These are phyloP conservation scores for Candida vartiovaarae DNA, from an alignment of 805 yeast species.

Conservation along the genomic window DNA sequence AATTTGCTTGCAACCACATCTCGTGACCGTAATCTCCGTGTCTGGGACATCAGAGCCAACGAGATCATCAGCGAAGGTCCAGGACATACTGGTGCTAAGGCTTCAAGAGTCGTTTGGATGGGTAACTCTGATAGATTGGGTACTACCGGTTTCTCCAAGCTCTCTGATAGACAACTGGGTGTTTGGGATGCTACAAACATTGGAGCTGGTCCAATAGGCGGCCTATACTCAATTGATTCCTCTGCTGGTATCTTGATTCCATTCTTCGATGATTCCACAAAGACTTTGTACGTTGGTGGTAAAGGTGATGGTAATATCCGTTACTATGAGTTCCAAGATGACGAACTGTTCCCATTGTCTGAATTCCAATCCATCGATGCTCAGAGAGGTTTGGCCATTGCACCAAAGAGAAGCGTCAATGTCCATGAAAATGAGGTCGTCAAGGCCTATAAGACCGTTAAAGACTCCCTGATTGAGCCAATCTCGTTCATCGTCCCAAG, in stretches of 20 bases:
- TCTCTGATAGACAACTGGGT: constrained; percentile 92
- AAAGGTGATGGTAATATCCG: constrained; percentile 98
- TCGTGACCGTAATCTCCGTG: constrained; percentile 82
- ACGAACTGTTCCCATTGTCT: constrained; percentile 75
- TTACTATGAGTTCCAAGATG: constrained; percentile 84
- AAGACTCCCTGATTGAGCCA: constrained; percentile 81
- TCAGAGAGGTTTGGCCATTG: constrained; percentile 90
- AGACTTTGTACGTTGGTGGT: constrained; percentile 84
- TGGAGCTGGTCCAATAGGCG: constrained; percentile 80
- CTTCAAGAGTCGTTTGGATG: constrained; percentile 82
- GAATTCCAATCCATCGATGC: constrained; percentile 87
- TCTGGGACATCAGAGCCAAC: constrained; percentile 85
- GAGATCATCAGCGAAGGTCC: constrained; percentile 73
- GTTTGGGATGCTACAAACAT: constrained; percentile 82
- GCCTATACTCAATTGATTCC: constrained; percentile 78
- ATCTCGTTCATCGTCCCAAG: constrained; percentile 91
- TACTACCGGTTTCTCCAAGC: constrained; percentile 90
- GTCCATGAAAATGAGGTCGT: constrained; percentile 80
- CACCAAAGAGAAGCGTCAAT: constrained; percentile 78
- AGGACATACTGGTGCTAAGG: constrained; percentile 91
- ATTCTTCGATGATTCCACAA: constrained; percentile 73
- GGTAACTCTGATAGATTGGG: constrained; percentile 79
- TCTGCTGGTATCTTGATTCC: constrained; percentile 95
- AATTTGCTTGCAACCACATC: constrained; percentile 79
- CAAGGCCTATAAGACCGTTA: constrained; percentile 78